A percentile compares a stretch with the other conserved stretches of the same genome.
These are phyloP conservation scores for Nakazawaea ernobii DNA, from an alignment of 805 yeast species.

Conservation along the genomic window DNA sequence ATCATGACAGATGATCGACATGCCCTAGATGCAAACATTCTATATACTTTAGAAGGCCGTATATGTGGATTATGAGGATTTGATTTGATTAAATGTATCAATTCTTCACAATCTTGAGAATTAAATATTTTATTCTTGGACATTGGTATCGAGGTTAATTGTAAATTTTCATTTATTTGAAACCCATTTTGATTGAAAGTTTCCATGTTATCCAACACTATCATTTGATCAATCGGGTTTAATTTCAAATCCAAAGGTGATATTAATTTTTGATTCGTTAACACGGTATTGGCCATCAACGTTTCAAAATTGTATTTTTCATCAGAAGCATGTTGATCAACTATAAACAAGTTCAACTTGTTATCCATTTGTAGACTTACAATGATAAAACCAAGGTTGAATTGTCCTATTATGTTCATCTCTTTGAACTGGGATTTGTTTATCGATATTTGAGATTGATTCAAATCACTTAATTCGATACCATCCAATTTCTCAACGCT, in stretches of 20 bases:
- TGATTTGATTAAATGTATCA: constrained; percentile 61
- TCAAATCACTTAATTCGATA: not conserved
- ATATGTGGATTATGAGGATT: constrained; percentile 33
- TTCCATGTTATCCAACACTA: constrained; percentile 53
- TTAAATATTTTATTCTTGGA: constrained; percentile 68
- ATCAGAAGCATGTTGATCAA: constrained; percentile 98
- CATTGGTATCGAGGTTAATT: constrained; percentile 60
- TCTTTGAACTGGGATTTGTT: constrained; percentile 60
- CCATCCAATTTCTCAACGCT: not conserved
- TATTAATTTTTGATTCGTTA: constrained; percentile 70
- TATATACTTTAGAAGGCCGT: constrained; percentile 71
- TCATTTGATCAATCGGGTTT: constrained; percentile 72
- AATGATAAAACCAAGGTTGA: constrained; percentile 90
- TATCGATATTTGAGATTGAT: not conserved
- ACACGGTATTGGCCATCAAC: constrained; percentile 25
- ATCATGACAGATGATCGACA: constrained; percentile 94
- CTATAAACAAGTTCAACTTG: constrained; percentile 61
- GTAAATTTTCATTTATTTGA: constrained; percentile 48
- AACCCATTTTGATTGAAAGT: constrained; percentile 77
- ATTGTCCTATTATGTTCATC: constrained; percentile 88
- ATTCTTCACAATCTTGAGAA: constrained; percentile 66
- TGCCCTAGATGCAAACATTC: constrained; percentile 92
- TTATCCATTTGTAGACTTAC: constrained; percentile 45
- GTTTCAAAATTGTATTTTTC: constrained; percentile 87
- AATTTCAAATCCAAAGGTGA: constrained; percentile 52